Conservation (phyloP, 345 rosid genomes). For the Melaleuca quinquenervia region DNA sequence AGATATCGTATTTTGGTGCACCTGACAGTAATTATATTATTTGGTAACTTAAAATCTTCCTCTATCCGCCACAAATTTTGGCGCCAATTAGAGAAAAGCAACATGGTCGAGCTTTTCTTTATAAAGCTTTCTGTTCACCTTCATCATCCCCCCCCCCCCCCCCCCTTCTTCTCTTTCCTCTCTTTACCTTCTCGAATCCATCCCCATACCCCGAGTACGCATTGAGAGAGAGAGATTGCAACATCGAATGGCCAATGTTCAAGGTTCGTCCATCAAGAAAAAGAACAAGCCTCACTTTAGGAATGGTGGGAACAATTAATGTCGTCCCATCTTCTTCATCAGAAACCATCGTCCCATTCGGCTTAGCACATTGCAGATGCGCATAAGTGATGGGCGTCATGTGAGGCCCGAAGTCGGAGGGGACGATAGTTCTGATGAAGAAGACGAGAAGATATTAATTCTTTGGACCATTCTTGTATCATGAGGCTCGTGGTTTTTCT, state of each 20-base stretch:
- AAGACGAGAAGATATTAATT: not conserved
- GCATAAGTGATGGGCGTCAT: too few relatives aligned
- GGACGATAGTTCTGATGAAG: not conserved
- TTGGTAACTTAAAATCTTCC: not conserved
- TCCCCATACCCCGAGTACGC: not conserved
- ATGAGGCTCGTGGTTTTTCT: not conserved
- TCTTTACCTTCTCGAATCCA: not conserved
- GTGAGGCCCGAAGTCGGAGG: not conserved
- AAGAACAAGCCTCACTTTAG: not conserved
- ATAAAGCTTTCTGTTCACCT: not conserved
- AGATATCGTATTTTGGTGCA: not conserved
- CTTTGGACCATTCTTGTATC: not conserved
- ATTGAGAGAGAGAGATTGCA: not conserved
- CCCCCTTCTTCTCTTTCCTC: too few relatives aligned
- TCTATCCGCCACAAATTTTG: not conserved
- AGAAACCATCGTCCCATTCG: too few relatives aligned
- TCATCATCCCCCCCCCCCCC: not conserved
- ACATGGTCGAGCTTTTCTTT: not conserved
- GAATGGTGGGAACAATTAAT: too few relatives aligned
- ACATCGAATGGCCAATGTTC: not conserved
- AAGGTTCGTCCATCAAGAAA: not conserved
- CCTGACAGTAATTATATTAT: not conserved
- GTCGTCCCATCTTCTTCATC: too few relatives aligned
- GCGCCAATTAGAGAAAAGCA: accelerated
- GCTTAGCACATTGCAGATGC: too few relatives aligned